Conservation (phyloP, 1,139 yeast genomes). For the Yamadazyma triangularis region DNA sequence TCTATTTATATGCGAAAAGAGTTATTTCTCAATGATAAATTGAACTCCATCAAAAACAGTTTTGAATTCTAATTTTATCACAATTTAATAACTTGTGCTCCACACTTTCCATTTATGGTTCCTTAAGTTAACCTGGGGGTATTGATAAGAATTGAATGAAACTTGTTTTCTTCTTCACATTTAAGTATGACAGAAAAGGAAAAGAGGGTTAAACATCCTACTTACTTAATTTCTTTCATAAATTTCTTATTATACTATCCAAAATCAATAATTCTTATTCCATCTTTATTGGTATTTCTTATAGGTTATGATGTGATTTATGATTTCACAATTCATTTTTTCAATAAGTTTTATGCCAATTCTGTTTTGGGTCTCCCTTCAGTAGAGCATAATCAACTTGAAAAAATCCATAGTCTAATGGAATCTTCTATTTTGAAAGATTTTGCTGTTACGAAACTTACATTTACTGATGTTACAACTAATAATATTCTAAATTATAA, state of each 20-base stretch:
- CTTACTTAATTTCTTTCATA: conserved; percentile 2
- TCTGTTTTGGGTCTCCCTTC: background rate
- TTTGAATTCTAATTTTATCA: too few species aligned
- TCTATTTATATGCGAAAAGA: too few species aligned
- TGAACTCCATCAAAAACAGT: too few species aligned
- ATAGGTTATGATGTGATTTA: conserved; percentile 38
- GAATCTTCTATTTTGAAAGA: background rate
- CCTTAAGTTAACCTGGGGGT: too few species aligned
- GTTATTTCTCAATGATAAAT: too few species aligned
- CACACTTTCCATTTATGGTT: too few species aligned
- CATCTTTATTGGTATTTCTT: conserved; percentile 45
- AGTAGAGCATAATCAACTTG: background rate
- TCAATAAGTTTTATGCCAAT: conserved; percentile 8
- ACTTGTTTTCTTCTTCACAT: too few species aligned
- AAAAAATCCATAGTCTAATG: background rate
- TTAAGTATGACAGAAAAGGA: too few species aligned
- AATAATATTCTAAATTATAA: too few species aligned
- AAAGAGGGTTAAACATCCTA: too few species aligned
- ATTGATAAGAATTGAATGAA: too few species aligned
- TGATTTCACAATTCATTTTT: conserved; percentile 17
- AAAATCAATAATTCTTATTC: conserved; percentile 37
- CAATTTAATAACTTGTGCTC: too few species aligned
- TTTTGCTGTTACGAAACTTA: background rate
- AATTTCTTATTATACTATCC: conserved; percentile 7
- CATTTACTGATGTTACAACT: background rate